Percentiles rank a stretch among this genome's conserved stretches.
These are phyloP conservation scores for Yamadazyma philogaea DNA, from an alignment of 805 yeast species.

Conservation along the genomic window DNA sequence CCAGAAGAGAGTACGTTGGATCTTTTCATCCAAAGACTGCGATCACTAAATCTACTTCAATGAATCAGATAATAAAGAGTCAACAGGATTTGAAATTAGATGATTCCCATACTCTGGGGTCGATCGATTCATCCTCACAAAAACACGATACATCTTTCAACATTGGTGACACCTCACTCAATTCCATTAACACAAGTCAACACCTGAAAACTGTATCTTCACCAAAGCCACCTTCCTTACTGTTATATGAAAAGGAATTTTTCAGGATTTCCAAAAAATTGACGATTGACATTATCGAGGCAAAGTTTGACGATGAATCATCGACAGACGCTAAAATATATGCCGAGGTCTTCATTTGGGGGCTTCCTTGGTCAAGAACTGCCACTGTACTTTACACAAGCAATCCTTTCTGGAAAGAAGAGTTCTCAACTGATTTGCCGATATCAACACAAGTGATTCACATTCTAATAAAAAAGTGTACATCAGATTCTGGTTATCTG, in stretches of 20 bases:
- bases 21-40: constrained; percentile 15
- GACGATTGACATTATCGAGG: constrained; percentile 61
- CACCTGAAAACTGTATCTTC: neutral
- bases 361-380: constrained; percentile 74
- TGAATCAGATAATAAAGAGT: constrained; percentile 5
- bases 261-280: constrained; percentile 55
- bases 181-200: neutral
- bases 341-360: constrained; percentile 72
- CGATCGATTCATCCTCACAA: neutral
- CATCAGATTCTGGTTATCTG: constrained; percentile 12
- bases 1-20: constrained; percentile 55
- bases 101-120: neutral
- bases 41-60: constrained; percentile 8
- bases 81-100: constrained; percentile 5
- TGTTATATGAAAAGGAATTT: constrained; percentile 26
- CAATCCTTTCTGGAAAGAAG: constrained; percentile 83
- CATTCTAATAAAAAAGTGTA: constrained; percentile 42
- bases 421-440: constrained; percentile 60
- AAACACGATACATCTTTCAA: constrained; percentile 5
- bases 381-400: constrained; percentile 49
- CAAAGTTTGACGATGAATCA: constrained; percentile 44
- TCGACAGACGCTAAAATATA: constrained; percentile 39
- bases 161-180: constrained; percentile 6
- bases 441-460: constrained; percentile 51
- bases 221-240: neutral